Evolutionary conservation across 2,329 filamentous ascomycete genomes (phyloP).

Genomic region (Helotiales sp.): DNA sequence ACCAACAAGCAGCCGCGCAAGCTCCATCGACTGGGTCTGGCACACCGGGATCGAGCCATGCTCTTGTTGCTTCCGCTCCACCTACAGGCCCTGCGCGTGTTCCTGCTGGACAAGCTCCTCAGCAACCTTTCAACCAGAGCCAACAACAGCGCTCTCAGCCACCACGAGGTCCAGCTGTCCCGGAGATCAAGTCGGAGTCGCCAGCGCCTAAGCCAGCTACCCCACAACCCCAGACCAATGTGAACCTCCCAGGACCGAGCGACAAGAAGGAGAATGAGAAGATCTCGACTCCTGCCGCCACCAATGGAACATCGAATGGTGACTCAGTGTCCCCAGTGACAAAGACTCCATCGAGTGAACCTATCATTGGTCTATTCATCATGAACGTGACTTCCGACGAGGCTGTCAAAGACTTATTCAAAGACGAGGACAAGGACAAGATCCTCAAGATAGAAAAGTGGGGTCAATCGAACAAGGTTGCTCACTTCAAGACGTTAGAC

Average conservation of each 20-base stretch:
- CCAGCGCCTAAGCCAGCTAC: constrained; percentile 46
- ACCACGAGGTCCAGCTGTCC: constrained; percentile 31
- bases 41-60: constrained; percentile 35
- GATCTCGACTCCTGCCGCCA: constrained; percentile 32
- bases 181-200: constrained; percentile 33
- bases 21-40: constrained; percentile 37
- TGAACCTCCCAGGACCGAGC: constrained; percentile 37
- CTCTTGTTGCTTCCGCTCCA: constrained; percentile 35
- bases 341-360: constrained; percentile 60
- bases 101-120: constrained; percentile 23
- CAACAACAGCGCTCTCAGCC: constrained; percentile 33
- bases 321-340: constrained; percentile 57
- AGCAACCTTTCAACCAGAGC: constrained; percentile 28
- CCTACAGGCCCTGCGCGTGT: constrained; percentile 34
- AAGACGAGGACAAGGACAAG: constrained; percentile 79
- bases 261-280: constrained; percentile 61
- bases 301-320: constrained; percentile 54
- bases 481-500: constrained; percentile 76
- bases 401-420: constrained; percentile 78
- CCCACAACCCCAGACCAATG: constrained; percentile 41
- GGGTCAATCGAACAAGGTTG: constrained; percentile 78
- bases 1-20: constrained; percentile 35
- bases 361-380: constrained; percentile 84
- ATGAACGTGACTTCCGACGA: constrained; percentile 83
- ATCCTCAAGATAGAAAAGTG: constrained; percentile 78